Percentiles rank a stretch among this genome's conserved stretches.
Conservation (phyloP, 768 basidiomycete species). For the Lactarius deliciosus region DNA sequence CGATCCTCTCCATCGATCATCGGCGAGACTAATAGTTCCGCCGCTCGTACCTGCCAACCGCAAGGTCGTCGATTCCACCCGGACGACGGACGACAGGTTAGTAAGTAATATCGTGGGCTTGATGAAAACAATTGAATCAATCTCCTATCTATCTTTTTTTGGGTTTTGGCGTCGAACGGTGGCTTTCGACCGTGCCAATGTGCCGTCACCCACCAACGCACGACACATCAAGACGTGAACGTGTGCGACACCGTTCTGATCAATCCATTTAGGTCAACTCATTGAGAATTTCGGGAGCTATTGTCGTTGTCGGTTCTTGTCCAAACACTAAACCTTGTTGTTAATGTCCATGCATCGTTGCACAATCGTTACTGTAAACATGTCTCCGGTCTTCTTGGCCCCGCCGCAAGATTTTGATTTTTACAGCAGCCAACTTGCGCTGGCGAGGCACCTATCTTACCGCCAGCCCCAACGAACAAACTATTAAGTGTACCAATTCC, state of each 20-base stretch:
- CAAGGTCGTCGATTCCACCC: neutral
- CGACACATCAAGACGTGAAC: neutral
- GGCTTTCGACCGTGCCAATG: neutral
- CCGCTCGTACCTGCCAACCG: neutral
- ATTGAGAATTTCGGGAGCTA: neutral
- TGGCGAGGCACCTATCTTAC: neutral
- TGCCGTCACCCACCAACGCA: neutral
- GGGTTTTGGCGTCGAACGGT: neutral
- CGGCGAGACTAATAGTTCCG: slow-evolving; percentile 2
- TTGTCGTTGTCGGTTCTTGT: neutral
- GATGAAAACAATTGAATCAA: neutral
- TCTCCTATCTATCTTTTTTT: neutral
- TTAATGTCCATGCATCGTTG: neutral
- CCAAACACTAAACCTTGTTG: slow-evolving; percentile 26
- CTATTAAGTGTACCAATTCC: neutral
- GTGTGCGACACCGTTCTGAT: neutral
- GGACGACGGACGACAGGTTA: neutral
- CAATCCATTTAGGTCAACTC: neutral
- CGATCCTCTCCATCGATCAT: neutral
- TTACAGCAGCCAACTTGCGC: neutral
- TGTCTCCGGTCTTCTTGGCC: neutral
- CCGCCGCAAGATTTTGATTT: slow-evolving; percentile 1
- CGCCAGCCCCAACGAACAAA: neutral
- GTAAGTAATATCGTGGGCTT: neutral
- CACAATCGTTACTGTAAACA: neutral